A percentile compares a stretch with the other conserved stretches of the same genome.
Conservation (phyloP, 345 rosid species). For the Jatropha curcas region DNA sequence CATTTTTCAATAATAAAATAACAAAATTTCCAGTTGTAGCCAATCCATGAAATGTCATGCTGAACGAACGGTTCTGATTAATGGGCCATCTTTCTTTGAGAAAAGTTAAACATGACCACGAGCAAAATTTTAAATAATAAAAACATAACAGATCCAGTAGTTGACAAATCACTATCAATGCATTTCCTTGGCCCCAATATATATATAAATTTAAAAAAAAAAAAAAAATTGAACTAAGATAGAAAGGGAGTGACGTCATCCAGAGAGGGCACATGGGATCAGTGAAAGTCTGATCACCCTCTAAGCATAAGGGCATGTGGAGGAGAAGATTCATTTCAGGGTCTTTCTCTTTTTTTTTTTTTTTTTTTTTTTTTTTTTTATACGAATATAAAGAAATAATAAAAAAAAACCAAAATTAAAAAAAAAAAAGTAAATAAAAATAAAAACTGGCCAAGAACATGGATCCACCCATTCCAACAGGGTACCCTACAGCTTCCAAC, state of each 20-base stretch:
- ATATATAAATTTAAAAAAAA: neutral
- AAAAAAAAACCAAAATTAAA: neutral
- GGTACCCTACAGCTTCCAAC: constrained; percentile 36
- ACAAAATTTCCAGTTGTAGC: constrained; percentile 7
- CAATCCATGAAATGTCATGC: constrained; percentile 8
- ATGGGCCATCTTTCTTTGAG: constrained; percentile 11
- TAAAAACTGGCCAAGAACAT: constrained; percentile 32
- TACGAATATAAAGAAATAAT: too few species aligned
- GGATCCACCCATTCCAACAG: constrained; percentile 49
- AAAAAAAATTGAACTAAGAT: neutral
- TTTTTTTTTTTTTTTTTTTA: too few species aligned
- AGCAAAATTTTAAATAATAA: neutral
- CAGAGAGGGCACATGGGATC: constrained; percentile 14
- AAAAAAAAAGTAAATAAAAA: neutral
- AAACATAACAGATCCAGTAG: constrained; percentile 18
- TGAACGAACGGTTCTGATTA: constrained; percentile 7
- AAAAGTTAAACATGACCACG: constrained; percentile 16
- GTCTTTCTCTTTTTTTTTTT: neutral
- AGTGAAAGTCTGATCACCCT: neutral
- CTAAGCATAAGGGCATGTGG: constrained; percentile 7
- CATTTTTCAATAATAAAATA: neutral
- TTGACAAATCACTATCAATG: constrained; percentile 21
- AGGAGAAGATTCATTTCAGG: neutral
- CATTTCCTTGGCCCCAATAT: constrained; percentile 3
- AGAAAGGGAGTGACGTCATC: neutral